Base-by-base conservation (phyloP, 2,329 filamentous ascomycete species). In the Colletotrichum sp. region DNA sequence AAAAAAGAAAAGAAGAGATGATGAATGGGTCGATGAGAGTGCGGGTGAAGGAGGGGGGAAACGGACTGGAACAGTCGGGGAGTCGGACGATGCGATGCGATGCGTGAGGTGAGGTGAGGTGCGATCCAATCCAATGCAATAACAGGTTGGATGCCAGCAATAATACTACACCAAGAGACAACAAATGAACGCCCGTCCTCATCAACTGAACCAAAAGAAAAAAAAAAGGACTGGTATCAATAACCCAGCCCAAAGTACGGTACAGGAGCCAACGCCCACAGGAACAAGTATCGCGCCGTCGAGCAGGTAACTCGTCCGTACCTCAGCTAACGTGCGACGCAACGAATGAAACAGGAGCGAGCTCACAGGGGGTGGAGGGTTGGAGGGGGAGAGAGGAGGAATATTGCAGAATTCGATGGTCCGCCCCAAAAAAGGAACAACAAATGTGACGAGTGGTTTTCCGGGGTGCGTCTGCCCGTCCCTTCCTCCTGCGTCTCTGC, bases 401-500 rank as follows among this genome's bases (percentile, higher is more conserved):
- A 61, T 70, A 65, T 52, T 74, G 72, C 68, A 71, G 72, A 75
- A 57, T 39, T 75, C 63, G 62, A 71, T 73, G 64, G 71, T 19
- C 61, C 71, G 36, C 55, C 65, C 69, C 63, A 34, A 66, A 72
- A 66, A 68, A 63, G 64, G 34, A 67, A 69, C 30, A 66, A 39
- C 13, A 44, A 52, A 70, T 62, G 61, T 66, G 71, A 77, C 65
- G n/a, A 55, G 22, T 69, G 29, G 71, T 75, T 75, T 75, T 75
- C 71, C 36, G 71, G 74, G 65, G 74, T 76, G 71, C 74, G 71
- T 75, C 74, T 70, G 34, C 61, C 36, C 29, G 44, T 61, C 65
- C 29, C 71, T 65, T 61, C 59, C 44, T 68, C 22, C 71, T 73
- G 32, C 49, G 72, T 71, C 68, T 61, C 49, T 57, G 22, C 27